Conservation (phyloP, 116 monocot species). For the Dioscorea cayenensis region DNA sequence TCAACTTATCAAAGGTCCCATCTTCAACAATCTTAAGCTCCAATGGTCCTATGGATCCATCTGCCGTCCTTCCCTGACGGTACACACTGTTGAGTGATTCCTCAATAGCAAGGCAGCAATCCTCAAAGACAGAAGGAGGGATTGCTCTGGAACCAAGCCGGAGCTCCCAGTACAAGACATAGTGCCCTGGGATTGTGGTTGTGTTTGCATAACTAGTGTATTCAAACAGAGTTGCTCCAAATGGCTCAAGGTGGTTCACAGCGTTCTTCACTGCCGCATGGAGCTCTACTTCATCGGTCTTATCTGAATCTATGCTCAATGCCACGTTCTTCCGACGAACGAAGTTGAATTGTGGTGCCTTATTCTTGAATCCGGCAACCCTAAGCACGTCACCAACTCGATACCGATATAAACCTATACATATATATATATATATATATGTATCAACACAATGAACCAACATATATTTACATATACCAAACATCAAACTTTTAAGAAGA, state of each 20-base stretch:
- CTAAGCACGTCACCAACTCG: constrained; percentile 33
- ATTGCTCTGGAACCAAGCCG: constrained; percentile 17
- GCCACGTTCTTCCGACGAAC: constrained; percentile 36
- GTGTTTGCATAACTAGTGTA: constrained; percentile 40
- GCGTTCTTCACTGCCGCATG: constrained; percentile 27
- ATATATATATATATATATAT: neutral
- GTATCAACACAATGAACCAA: neutral
- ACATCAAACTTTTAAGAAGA: neutral
- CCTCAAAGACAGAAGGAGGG: constrained; percentile 47
- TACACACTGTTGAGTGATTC: constrained; percentile 79
- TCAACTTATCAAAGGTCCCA: constrained; percentile 69
- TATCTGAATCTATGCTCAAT: constrained; percentile 42
- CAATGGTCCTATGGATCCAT: constrained; percentile 68
- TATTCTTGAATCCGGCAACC: constrained; percentile 41
- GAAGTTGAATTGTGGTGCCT: constrained; percentile 37
- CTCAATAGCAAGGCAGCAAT: constrained; percentile 54
- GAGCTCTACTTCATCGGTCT: constrained; percentile 43
- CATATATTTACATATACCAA: neutral
- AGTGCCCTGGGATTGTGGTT: constrained; percentile 43
- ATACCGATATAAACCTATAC: constrained; percentile 31
- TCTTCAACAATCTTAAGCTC: constrained; percentile 58
- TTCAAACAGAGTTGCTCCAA: constrained; percentile 19
- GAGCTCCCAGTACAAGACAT: constrained; percentile 57
- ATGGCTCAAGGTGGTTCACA: constrained; percentile 16
- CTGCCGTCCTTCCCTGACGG: constrained; percentile 48